Base-by-base conservation (phyloP, 139 green algal species). In the Raphidocelis subcapitata region DNA sequence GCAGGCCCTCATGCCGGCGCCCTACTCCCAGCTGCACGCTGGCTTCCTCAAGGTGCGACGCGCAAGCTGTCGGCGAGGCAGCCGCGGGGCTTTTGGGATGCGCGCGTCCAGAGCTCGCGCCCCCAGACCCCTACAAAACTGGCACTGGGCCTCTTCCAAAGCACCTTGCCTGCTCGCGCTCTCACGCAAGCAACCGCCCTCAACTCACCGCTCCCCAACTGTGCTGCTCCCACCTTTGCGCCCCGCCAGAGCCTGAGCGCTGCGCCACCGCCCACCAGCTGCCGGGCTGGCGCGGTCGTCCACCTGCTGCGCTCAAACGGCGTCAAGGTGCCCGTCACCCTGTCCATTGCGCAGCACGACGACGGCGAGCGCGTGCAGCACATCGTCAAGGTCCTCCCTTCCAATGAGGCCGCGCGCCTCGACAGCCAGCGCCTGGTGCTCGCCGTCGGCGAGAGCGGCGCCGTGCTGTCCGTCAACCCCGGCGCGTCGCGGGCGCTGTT, bases 41-140 rank as follows among this genome's bases (percentile, higher is more conserved):
- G 76, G 73, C 26, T 86, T 71, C 59, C 56, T 86, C n/a, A 75
- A 69, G 79, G 79, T 81, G 56, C 20, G 76, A n/a, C n/a, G n/a
- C n/a, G n/a, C n/a, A n/a, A n/a, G n/a, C n/a, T n/a, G n/a, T n/a
- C n/a, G n/a, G n/a, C n/a, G n/a, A n/a, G n/a, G n/a, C n/a, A 49
- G 12, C 41, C 41, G 8, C 8, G 41, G 8, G 41, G 41, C 41
- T 8, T 8, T 8, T 8, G 8, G 41, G 12, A 49, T 8, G 12
- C 41, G 12, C 41, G 8, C 12, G 8, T 49, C 41, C 8, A 49
- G 8, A 49, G 8, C 41, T 20, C 12, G 41, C 8, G 41, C 8
- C 41, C 41, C 12, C 41, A 12, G 41, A 8, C 12, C 41, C 8
- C 41, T 20, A 49, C 41, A 49, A 49, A 49, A 49, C 8, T 49